Evolutionary conservation across 192 early-diverging fungal genomes (phyloP).

Genomic region (Obelidium mucronatum): DNA sequence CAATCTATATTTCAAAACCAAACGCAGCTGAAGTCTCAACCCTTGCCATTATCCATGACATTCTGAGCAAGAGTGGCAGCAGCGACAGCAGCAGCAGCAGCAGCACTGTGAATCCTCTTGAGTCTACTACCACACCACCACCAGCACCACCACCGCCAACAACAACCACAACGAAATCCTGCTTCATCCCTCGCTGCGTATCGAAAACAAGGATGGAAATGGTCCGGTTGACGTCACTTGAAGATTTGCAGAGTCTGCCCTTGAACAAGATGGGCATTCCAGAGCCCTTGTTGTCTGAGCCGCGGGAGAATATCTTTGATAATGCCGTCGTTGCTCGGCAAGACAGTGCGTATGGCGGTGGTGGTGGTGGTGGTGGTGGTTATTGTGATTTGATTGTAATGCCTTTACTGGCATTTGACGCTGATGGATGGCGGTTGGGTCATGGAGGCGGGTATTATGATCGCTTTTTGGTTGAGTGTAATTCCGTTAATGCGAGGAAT

Average conservation of each 20-base stretch:
- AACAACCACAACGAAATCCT: no score
- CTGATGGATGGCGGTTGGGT: constrained; percentile 28
- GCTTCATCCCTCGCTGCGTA: constrained; percentile 38
- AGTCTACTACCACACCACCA: neutral
- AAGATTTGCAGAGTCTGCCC: constrained; percentile 21
- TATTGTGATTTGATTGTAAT: constrained; percentile 19
- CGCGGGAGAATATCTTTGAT: constrained; percentile 13
- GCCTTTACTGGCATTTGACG: constrained; percentile 19
- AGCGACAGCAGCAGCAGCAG: neutral
- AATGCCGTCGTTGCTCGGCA: no score
- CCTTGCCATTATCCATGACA: constrained; percentile 2
- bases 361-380: no score
- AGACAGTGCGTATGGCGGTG: no score
- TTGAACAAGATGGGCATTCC: constrained; percentile 36
- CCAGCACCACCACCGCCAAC: no score
- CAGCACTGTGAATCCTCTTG: neutral
- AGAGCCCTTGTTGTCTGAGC: constrained; percentile 27
- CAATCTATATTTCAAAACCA: constrained; percentile 16
- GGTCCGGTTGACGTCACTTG: constrained; percentile 19
- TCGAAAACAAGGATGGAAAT: constrained; percentile 35
- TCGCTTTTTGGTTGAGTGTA: constrained; percentile 25
- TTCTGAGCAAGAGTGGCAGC: neutral
- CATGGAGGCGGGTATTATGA: constrained; percentile 36
- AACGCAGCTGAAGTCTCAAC: constrained; percentile 23
- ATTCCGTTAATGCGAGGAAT: neutral